Evolutionary conservation across 768 basidiomycete species (phyloP), one percentile per base, ranked within the genome.

Genomic region (Termitomyces sp.): DNA sequence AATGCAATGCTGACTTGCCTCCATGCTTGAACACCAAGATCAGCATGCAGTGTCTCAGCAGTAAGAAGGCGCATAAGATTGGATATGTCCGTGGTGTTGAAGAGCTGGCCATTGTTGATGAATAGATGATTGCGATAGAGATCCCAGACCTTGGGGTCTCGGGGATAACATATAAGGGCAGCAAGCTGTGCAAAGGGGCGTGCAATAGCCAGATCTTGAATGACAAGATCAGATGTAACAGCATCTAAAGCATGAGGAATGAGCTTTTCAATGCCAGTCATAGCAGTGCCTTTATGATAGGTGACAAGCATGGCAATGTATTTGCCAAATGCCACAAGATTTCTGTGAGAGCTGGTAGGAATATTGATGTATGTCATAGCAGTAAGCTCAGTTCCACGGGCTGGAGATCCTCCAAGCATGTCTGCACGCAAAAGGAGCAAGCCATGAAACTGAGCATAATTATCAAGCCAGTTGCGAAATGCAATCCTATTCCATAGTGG

Each of bases 71-170:
- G 28, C 45, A 46, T 19, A 2, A 46, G 7, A 2, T 11, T n/a
- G 1, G 45, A 46, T 2, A 46, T 11, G 3, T 46, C 28, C 0
- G 28, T 19, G 2, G 45, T n/a, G 1, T 17, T 30, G n/a, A 46
- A 47, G 8, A 47, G 19, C 3, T 32, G 3, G 3, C 30, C 30
- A 14, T 47, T 28, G 19, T 47, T 47, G 2, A 47, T 6, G 3
- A 47, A 47, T 4, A 47, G 0, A 2, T 47, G 19, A 17, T 47
- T 4, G 1, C 9, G 14, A 7, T 47, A 47, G 1, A 47, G 5
- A 5, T 30, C 0, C 2, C 30, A 7, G 2, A 47, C 7, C 3
- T 19, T 1, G 1, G 30, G 3, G 5, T 6, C 0, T 0, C 12
- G 6, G 3, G 10, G 0, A 21, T 47, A 12, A 2, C n/a, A 30